Evolutionary conservation across 345 rosid species (phyloP), one percentile per base, ranked within the genome.

Genomic region (Rhizophora mangle): DNA sequence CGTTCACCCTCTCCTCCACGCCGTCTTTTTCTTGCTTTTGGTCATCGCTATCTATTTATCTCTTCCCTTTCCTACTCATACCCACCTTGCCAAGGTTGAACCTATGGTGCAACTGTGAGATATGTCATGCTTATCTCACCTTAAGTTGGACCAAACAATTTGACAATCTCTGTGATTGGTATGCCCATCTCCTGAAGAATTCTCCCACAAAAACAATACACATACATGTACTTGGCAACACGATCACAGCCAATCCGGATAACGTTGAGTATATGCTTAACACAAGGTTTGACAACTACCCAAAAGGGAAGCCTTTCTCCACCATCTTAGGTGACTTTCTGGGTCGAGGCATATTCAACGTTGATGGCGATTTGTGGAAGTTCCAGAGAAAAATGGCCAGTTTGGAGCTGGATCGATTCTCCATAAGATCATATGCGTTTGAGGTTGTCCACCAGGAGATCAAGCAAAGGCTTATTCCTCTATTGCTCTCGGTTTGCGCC

Each of bases 261-360:
- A 91, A 88, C 85, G 88, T 91, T 3, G 96, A 90, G 64, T 83
- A 86, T 81, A 82, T 90, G 29, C 91, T 90, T 62, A 88, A 81
- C 74, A 88, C 94, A 15, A 81, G 78, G 24, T 90, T 88, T 68
- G 69, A 87, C 15, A 90, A 90, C 57, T 90, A 76, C 79, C 96
- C 96, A 0, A 90, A 90, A 70, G 94, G 96, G 43, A 90, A 88
- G 69, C 88, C 84, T 34, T 90, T 90, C 84, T 88, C 94, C 16
- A 63, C 69, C 5, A 90, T 90, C 65, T 73, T 90, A 30, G 94
- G 93, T 2, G 94, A 90, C 68, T 82, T 90, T n/a, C 78, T 90
- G 0, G 96, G 96, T 52, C 89, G 77, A 9, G 96, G 96, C 2
- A 91, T 91, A 6, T 91, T 91, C 80, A 91, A 91, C 56, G 90